Percentiles rank a stretch among this genome's conserved stretches.
Evolutionary conservation across 208 protist genomes (phyloP).

Genomic region (Acanthamoeba rhysodes): DNA sequence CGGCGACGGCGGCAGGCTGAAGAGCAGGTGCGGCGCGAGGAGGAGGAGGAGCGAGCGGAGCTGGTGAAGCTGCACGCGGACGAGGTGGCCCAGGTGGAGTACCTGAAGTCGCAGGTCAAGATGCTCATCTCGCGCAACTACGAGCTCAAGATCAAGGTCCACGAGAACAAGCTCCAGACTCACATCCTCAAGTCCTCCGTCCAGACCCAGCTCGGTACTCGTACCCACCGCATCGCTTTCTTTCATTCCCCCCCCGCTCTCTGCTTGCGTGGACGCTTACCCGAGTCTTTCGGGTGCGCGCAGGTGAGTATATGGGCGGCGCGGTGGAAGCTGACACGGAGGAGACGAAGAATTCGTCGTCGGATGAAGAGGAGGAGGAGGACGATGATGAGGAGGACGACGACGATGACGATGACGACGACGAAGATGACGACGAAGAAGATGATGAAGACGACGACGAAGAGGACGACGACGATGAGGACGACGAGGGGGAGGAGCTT

Average conservation of each 20-base stretch:
- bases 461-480: no score
- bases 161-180: conserved; percentile 15
- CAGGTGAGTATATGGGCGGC: conserved; percentile 1
- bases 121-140: conserved; percentile 21
- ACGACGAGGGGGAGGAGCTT: no score
- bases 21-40: background rate
- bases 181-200: conserved; percentile 15
- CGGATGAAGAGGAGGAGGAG: background rate
- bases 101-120: background rate
- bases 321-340: no score
- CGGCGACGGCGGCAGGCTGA: background rate
- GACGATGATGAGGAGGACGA: background rate
- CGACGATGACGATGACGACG: no score
- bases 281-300: no score
- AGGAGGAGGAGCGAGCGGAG: background rate
- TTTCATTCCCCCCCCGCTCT: background rate
- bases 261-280: no score
- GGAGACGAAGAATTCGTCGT: background rate
- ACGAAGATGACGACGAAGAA: no score
- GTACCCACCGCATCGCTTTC: no score
- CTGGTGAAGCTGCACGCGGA: background rate
- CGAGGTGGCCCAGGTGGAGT: background rate
- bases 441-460: no score
- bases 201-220: background rate
- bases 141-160: background rate